phyloP scores from a whole-genome alignment of 2,329 filamentous ascomycete species.

The Aspergillus fumigatiaffinis region DNA sequence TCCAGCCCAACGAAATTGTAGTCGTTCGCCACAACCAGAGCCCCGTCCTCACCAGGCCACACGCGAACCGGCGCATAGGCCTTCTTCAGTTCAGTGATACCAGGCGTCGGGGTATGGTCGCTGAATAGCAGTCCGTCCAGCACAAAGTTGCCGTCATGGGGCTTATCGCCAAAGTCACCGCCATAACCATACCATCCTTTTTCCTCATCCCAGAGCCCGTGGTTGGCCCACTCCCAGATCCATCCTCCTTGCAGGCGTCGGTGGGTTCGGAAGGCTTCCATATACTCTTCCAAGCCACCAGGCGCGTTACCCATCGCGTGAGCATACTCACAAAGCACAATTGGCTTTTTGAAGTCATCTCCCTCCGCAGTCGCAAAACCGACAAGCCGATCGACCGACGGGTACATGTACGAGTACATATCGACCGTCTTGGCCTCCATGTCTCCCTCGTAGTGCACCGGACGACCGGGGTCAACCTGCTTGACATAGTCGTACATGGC shows the following conservation, averaged over 20 bases:
- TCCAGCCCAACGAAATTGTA: background rate
- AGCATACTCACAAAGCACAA: slow-evolving; percentile 48
- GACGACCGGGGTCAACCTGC: slow-evolving; percentile 53
- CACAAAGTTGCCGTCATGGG: slow-evolving; percentile 59
- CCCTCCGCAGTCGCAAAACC: slow-evolving; percentile 26
- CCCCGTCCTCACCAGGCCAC: background rate
- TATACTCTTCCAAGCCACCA: slow-evolving; percentile 65
- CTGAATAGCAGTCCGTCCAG: slow-evolving; percentile 55
- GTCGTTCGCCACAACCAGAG: background rate
- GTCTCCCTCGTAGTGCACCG: slow-evolving; percentile 66
- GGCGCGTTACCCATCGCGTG: slow-evolving; percentile 73
- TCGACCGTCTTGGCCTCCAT: slow-evolving; percentile 57
- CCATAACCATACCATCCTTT: slow-evolving; percentile 54
- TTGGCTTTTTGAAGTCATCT: slow-evolving; percentile 41
- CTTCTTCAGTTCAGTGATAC: slow-evolving; percentile 55
- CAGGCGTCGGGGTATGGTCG: slow-evolving; percentile 54
- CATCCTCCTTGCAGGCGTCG: slow-evolving; percentile 63
- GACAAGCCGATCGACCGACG: slow-evolving; percentile 51
- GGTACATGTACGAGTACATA: slow-evolving; percentile 67
- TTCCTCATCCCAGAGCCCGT: slow-evolving; percentile 48
- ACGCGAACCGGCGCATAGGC: slow-evolving; percentile 51
- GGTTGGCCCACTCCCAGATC: slow-evolving; percentile 65
- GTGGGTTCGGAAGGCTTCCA: slow-evolving; percentile 59
- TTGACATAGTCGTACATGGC: slow-evolving; percentile 65
- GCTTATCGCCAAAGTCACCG: slow-evolving; percentile 59